phyloP scores from a whole-genome alignment of 176 grass and related monocot species.

The Paspalum notatum region DNA sequence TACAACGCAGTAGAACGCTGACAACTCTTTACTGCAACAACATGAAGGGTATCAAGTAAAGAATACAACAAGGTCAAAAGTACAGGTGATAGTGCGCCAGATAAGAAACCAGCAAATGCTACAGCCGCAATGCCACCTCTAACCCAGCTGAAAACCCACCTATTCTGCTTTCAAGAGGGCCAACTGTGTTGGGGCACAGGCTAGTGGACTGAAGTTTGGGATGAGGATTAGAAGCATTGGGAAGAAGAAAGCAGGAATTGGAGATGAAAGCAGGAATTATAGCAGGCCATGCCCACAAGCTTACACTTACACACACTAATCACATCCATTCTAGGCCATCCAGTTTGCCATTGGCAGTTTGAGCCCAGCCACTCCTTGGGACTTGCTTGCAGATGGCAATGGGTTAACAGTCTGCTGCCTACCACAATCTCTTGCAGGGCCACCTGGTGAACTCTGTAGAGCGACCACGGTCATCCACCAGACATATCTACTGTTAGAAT shows the following conservation, averaged over 20 bases:
- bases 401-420: not conserved
- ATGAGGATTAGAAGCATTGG: not conserved
- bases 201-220: not conserved
- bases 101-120: not conserved
- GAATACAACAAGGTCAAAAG: not conserved
- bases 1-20: not conserved
- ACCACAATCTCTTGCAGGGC: not conserved
- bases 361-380: not conserved
- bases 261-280: not conserved
- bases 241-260: not conserved
- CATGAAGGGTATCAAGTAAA: slow-evolving; percentile 1
- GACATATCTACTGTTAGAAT: not conserved
- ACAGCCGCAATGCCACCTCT: not conserved
- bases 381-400: not conserved
- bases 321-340: not conserved
- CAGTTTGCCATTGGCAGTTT: not conserved
- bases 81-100: not conserved
- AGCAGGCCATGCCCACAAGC: not conserved
- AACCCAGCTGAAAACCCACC: not conserved
- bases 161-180: not conserved
- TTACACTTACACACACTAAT: not conserved
- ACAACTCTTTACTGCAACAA: not conserved
- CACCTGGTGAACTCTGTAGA: not conserved
- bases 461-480: not conserved
- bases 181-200: not conserved